These are phyloP conservation scores for Eucalyptus virginea DNA, from an alignment of 345 rosid species.

Conservation along the genomic window DNA sequence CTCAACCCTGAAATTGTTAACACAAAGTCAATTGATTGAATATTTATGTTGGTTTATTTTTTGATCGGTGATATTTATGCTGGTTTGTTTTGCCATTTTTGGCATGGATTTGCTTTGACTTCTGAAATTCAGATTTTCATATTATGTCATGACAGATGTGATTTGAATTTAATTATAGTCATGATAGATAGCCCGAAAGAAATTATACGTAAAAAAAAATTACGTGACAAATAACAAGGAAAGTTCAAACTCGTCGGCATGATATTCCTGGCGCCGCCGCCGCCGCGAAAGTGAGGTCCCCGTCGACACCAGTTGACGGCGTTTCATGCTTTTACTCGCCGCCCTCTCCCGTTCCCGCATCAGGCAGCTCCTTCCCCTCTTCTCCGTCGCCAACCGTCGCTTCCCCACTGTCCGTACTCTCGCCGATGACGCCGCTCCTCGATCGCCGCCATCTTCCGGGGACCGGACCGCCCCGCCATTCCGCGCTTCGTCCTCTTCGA, in stretches of 20 bases:
- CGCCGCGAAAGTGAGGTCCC: background rate
- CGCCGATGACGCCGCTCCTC: background rate
- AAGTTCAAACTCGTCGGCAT: background rate
- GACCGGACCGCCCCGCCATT: slow-evolving; percentile 1
- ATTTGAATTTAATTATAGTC: background rate
- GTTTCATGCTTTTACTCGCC: background rate
- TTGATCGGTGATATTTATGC: fast-evolving
- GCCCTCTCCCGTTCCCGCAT: background rate
- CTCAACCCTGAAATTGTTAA: background rate
- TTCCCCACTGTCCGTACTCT: background rate
- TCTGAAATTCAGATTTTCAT: background rate
- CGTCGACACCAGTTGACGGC: background rate
- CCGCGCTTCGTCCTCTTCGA: slow-evolving; percentile 11
- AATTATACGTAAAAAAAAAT: background rate
- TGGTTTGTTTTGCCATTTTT: background rate
- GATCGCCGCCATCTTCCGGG: background rate
- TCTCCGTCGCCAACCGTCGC: background rate
- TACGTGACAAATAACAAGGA: background rate
- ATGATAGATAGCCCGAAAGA: background rate
- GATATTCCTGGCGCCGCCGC: background rate
- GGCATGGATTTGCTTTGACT: background rate
- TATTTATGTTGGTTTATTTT: background rate
- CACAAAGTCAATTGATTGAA: background rate
- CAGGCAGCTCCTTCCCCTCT: background rate
- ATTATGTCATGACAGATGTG: background rate